These are phyloP conservation scores for Letharia columbiana DNA, from an alignment of 495 filamentous ascomycete genomes.

Conservation along the genomic window DNA sequence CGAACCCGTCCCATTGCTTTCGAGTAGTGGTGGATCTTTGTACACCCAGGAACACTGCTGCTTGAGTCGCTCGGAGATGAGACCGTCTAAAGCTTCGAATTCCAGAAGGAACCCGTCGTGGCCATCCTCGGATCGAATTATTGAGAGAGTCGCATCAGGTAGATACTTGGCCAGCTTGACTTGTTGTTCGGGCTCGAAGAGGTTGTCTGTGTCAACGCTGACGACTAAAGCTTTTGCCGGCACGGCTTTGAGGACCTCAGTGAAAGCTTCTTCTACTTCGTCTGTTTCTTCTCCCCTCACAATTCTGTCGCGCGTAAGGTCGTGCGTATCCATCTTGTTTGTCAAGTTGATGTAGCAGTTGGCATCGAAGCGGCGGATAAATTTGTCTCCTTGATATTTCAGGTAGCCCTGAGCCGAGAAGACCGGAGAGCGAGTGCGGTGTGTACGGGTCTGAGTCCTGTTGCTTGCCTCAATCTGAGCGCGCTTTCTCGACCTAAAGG, in stretches of 20 bases:
- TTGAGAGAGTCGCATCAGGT: neutral
- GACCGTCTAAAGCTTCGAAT: neutral
- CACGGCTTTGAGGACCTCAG: neutral
- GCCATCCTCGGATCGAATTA: neutral
- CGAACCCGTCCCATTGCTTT: neutral
- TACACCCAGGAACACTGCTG: neutral
- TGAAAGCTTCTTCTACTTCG: neutral
- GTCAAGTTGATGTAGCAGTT: conserved; percentile 99
- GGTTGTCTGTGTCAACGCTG: neutral
- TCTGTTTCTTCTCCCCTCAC: neutral
- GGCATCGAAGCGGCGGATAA: conserved; percentile 89
- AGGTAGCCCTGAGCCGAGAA: conserved; percentile 96
- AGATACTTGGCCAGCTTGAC: neutral
- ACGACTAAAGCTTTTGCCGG: neutral
- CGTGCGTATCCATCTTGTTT: conserved; percentile 92
- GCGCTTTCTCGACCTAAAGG: neutral
- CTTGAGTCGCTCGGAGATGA: neutral
- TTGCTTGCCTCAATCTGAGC: conserved; percentile 35
- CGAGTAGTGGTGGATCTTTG: neutral
- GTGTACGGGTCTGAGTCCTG: conserved; percentile 17
- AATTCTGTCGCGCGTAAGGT: conserved; percentile 49
- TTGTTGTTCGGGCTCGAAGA: neutral
- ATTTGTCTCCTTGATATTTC: conserved; percentile 89
- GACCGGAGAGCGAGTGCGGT: conserved; percentile 54
- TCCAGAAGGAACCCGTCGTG: neutral